phyloP scores from a whole-genome alignment of 441 rosid genomes.

The Gossypium schwendimanii region DNA sequence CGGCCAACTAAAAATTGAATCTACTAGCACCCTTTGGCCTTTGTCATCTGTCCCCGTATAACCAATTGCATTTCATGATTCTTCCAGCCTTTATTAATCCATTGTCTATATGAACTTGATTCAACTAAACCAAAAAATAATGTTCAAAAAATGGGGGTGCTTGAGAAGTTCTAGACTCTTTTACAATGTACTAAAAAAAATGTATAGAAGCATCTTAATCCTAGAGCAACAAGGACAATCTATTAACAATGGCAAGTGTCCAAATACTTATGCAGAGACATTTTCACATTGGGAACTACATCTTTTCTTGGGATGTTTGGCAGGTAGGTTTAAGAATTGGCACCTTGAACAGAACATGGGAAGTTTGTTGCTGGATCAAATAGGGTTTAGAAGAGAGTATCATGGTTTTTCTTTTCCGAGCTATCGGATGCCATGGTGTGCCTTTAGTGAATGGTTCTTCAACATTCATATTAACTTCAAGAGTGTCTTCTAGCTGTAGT shows the following conservation, averaged over 20 bases:
- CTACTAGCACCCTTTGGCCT: too few species aligned
- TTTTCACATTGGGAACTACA: background rate
- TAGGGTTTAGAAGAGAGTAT: background rate
- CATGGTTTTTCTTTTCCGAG: background rate
- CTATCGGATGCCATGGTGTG: background rate
- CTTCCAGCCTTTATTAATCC: background rate
- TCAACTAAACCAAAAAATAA: too few species aligned
- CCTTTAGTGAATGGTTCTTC: background rate
- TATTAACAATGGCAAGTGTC: background rate
- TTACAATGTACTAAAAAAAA: background rate
- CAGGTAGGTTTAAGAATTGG: slow-evolving; percentile 13
- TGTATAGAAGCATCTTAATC: background rate
- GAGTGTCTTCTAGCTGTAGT: background rate
- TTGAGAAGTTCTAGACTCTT: background rate
- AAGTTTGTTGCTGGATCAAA: background rate
- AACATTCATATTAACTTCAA: background rate
- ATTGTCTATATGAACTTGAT: too few species aligned
- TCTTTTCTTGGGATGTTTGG: background rate
- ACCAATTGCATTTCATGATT: background rate
- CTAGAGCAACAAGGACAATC: background rate
- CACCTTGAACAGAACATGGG: background rate
- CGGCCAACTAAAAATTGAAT: too few species aligned
- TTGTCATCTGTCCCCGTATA: background rate
- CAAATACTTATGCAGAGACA: background rate
- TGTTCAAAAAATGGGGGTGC: background rate